These are phyloP conservation scores for Bothriochloa decipiens DNA, from an alignment of 176 grass and related monocot species.

Conservation along the genomic window DNA sequence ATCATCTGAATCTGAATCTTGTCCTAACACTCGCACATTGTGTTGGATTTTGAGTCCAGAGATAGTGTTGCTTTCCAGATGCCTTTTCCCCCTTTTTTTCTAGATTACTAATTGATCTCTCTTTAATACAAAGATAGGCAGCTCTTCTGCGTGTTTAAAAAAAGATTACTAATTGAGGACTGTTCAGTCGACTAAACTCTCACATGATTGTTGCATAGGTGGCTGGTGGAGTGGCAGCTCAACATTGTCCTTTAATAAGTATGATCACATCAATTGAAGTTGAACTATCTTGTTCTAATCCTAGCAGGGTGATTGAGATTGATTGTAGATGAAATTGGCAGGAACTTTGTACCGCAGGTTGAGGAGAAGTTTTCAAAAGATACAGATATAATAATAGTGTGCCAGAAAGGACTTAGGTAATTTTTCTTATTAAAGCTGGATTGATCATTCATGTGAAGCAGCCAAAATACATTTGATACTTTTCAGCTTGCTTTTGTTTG, in stretches of 20 bases:
- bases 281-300: constrained; percentile 1
- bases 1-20: background rate
- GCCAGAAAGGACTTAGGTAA: constrained; percentile 96
- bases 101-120: background rate
- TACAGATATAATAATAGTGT: constrained; percentile 80
- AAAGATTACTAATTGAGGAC: background rate
- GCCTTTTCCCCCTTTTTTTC: background rate
- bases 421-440: constrained; percentile 9
- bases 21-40: background rate
- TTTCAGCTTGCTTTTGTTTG: constrained; percentile 8
- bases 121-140: background rate
- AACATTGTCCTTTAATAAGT: constrained; percentile 79
- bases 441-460: background rate
- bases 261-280: constrained; percentile 44
- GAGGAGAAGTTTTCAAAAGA: constrained; percentile 93
- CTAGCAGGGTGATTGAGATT: constrained; percentile 29
- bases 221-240: constrained; percentile 99
- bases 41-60: background rate
- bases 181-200: constrained; percentile 24
- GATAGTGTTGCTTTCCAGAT: background rate
- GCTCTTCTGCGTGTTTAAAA: background rate
- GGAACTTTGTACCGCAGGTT: constrained; percentile 74
- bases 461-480: background rate
- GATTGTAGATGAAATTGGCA: constrained; percentile 49
- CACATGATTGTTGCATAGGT: constrained; percentile 52